Evolutionary conservation across 345 rosid genomes (phyloP).

Genomic region (Sonneratia alba): DNA sequence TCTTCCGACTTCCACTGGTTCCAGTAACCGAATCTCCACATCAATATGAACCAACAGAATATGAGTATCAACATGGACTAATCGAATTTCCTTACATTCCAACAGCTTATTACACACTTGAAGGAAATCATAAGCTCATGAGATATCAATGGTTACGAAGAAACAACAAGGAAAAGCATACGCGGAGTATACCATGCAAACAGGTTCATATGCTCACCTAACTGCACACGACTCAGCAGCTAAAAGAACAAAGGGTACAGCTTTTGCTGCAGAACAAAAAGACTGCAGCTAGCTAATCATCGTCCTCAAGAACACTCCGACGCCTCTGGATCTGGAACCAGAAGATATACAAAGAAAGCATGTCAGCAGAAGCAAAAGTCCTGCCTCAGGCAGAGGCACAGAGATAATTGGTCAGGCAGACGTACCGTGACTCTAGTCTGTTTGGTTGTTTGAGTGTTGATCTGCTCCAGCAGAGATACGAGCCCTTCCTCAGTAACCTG

Average conservation of each 20-base stretch:
- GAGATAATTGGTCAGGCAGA: neutral
- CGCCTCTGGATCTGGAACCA: constrained; percentile 82
- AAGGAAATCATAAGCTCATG: neutral
- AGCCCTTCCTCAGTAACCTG: constrained; percentile 93
- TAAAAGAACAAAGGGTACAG: neutral
- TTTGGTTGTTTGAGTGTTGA: constrained; percentile 79
- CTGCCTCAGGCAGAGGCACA: neutral
- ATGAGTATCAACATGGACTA: too few relatives aligned
- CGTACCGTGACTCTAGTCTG: constrained; percentile 91
- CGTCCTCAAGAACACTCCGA: constrained; percentile 71
- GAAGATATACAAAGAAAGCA: neutral
- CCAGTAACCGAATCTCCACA: too few relatives aligned
- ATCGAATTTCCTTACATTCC: neutral
- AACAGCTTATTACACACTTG: neutral
- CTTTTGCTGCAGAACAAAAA: neutral
- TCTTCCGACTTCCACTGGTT: too few relatives aligned
- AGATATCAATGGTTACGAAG: neutral
- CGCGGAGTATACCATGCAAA: neutral
- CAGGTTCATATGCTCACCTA: neutral
- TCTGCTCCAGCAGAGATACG: constrained; percentile 77
- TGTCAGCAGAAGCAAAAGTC: neutral
- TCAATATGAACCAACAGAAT: too few relatives aligned
- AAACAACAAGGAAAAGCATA: neutral
- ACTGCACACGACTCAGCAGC: neutral
- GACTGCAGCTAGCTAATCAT: constrained; percentile 33